These are phyloP conservation scores for Xanthoconium separans DNA, from an alignment of 1,284 basidiomycete genomes.

Conservation along the genomic window DNA sequence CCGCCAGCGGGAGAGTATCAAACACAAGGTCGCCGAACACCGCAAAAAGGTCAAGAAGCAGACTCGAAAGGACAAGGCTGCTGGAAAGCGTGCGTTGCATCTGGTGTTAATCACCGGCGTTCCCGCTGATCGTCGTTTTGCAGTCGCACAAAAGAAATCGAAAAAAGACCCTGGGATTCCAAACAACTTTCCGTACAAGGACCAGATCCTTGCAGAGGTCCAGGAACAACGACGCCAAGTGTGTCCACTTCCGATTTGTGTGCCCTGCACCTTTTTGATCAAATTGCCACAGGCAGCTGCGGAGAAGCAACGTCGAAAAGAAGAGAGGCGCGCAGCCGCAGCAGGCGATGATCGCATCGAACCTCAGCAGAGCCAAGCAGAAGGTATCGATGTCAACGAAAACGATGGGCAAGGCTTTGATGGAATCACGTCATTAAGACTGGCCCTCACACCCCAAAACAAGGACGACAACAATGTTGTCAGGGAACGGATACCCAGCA, in stretches of 20 bases:
- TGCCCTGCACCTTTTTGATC: not conserved
- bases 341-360: slow-evolving; percentile 32
- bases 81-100: slow-evolving; percentile 84
- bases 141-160: slow-evolving; percentile 50
- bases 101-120: not conserved
- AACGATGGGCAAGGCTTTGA: slow-evolving; percentile 34
- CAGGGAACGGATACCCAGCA: slow-evolving; percentile 50
- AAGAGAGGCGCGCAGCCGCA: slow-evolving; percentile 53
- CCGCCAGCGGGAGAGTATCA: slow-evolving; percentile 74
- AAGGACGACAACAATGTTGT: slow-evolving; percentile 19
- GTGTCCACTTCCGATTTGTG: slow-evolving; percentile 4
- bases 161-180: slow-evolving; percentile 91
- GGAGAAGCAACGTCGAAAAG: slow-evolving; percentile 64
- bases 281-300: slow-evolving; percentile 50
- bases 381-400: slow-evolving; percentile 27
- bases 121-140: slow-evolving; percentile 1
- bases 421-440: slow-evolving; percentile 30
- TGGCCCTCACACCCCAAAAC: not conserved
- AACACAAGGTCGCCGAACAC: slow-evolving; percentile 78
- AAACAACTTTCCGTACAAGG: slow-evolving; percentile 97
- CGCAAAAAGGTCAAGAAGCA: slow-evolving; percentile 77
- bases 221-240: slow-evolving; percentile 77
- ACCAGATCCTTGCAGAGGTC: slow-evolving; percentile 91
- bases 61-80: slow-evolving; percentile 75
- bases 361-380: slow-evolving; percentile 31